Evolutionary conservation across 192 early-diverging fungal genomes (phyloP).

Genomic region (Linnemannia schmuckeri): DNA sequence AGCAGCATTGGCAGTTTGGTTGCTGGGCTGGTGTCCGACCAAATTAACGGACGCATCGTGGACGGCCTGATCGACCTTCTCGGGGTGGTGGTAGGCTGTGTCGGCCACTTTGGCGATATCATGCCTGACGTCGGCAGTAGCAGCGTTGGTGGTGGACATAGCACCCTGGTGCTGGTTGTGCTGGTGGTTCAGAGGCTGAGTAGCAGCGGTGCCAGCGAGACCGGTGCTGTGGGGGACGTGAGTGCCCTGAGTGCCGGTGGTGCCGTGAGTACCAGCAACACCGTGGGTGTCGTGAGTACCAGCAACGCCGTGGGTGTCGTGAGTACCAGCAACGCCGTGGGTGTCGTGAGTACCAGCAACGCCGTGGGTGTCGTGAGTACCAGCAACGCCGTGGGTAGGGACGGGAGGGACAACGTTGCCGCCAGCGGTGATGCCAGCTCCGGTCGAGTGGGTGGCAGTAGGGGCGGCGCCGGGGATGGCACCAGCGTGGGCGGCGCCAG

Average conservation of each 20-base stretch:
- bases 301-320: no score
- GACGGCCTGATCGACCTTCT: background rate
- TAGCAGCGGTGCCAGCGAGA: background rate
- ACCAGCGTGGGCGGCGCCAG: background rate
- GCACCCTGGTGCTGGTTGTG: background rate
- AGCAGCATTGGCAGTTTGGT: background rate
- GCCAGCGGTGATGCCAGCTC: background rate
- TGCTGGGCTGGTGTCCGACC: background rate
- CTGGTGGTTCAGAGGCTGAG: background rate
- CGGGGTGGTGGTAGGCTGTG: no score
- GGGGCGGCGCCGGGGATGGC: background rate
- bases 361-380: background rate
- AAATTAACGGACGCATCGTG: no score
- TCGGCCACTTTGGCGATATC: no score
- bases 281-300: no score
- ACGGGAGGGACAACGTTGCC: constrained; percentile 1
- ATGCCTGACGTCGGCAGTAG: no score
- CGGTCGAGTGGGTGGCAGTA: background rate
- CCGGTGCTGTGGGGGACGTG: background rate
- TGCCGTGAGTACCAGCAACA: background rate
- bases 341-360: no score
- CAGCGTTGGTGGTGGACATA: background rate
- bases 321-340: no score
- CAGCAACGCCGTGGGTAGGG: background rate
- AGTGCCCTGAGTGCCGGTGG: no score